Evolutionary conservation across 345 rosid species (phyloP), one percentile per base, ranked within the genome.

Genomic region (Gossypium mustelinum): DNA sequence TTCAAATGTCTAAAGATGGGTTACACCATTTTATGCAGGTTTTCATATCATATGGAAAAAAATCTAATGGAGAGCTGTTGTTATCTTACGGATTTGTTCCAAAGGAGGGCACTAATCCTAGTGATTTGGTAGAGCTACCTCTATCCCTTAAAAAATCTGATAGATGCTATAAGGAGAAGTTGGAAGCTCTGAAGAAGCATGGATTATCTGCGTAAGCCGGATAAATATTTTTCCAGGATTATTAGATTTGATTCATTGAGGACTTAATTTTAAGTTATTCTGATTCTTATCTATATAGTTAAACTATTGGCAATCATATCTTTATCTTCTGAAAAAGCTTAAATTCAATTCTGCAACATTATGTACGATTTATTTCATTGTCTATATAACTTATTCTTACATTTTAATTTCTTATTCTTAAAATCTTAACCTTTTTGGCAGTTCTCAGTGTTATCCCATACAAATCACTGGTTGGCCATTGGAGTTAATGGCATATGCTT

Each of bases 51-150:
- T 94, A 94, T 79, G 98, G 98, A 52, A 91, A 82, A 78, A 94
- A 94, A 82, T 92, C 97, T 57, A 94, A 90, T 58, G 98, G 98
- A 79, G 98, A 94, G 86, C 87, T 91, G 64, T 77, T 94, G 81
- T 81, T 94, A 48, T 94, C 98, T 1, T 94, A 94, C 75, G 98
- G 98, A 68, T 92, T 94, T 81, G 97, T 89, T 76, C 98, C 98
- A 68, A 85, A 86, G 73, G 98, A 94, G 82, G 98, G 98, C 69
- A 87, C 97, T 45, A 91, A 94, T 79, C 97, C 95, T 57, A 86
- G 86, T 82, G 98, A 94, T 82, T 92, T 94, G 5, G 98, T 87
- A 62, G 97, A 94, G 81, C 75, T 94, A 80, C 81, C 89, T 73
- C 59, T 94, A 68, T 87, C 94, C 13, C 79, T 92, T 39, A 86